These are phyloP conservation scores for Blepharisma stoltei DNA, from an alignment of 73 alveolate species.

Conservation along the genomic window DNA sequence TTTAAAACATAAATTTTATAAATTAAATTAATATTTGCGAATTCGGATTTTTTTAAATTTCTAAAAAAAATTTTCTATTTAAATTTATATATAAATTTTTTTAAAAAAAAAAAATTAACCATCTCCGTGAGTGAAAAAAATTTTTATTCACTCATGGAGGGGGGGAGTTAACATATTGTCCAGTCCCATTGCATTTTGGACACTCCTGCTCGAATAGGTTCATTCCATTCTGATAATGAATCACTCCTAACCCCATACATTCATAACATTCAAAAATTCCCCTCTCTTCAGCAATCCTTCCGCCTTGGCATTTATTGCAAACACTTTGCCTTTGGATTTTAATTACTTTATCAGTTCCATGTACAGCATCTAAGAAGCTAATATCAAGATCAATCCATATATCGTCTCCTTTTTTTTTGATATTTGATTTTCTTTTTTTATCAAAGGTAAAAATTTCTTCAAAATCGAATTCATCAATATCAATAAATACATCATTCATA, in stretches of 20 bases:
- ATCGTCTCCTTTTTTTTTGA: conserved; percentile 53
- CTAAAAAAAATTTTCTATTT: too few species aligned
- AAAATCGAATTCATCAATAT: conserved; percentile 47
- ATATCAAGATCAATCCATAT: conserved; percentile 54
- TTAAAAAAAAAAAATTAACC: too few species aligned
- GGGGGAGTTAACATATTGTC: conserved; percentile 36
- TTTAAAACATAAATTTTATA: too few species aligned
- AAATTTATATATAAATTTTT: too few species aligned
- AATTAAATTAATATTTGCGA: too few species aligned
- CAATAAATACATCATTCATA: conserved; percentile 51
- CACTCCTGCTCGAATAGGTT: conserved; percentile 62
- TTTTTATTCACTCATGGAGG: too few species aligned
- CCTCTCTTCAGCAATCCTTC: conserved; percentile 70
- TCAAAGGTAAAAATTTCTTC: conserved; percentile 44
- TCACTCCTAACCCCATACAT: conserved; percentile 77
- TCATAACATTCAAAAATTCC: conserved; percentile 63
- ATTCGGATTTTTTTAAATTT: too few species aligned
- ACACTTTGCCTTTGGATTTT: conserved; percentile 50
- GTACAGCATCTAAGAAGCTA: conserved; percentile 73
- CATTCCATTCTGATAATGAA: conserved; percentile 61
- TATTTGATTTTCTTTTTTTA: conserved; percentile 38
- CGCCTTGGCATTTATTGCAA: conserved; percentile 74
- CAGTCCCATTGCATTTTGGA: conserved; percentile 60
- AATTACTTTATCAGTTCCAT: conserved; percentile 63
- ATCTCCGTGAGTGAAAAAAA: too few species aligned